Evolutionary conservation across 495 filamentous ascomycete species (phyloP).

Genomic region (Lasiosphaeria hispida): DNA sequence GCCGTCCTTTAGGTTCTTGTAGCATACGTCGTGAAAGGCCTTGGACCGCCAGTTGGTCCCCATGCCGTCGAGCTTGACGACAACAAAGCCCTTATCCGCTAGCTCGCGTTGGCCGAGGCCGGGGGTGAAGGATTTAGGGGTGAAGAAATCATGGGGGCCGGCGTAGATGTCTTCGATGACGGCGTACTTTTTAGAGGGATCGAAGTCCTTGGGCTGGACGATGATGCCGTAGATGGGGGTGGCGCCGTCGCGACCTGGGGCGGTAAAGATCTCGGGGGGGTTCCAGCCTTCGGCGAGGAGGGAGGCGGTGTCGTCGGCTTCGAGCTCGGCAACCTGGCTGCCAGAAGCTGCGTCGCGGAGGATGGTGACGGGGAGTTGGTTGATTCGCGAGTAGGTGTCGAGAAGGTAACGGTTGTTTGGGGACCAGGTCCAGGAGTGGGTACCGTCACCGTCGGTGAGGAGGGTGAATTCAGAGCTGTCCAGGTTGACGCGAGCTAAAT

Average conservation of each 20-base stretch:
- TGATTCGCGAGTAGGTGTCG: slow-evolving; percentile 24
- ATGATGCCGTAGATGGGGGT: slow-evolving; percentile 26
- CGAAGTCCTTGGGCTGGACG: slow-evolving; percentile 19
- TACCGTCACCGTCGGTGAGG: slow-evolving; percentile 23
- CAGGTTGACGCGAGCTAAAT: slow-evolving; percentile 23
- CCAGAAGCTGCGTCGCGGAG: slow-evolving; percentile 18
- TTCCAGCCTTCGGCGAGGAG: slow-evolving; percentile 7
- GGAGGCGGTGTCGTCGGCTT: slow-evolving; percentile 12
- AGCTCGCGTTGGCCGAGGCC: slow-evolving; percentile 13
- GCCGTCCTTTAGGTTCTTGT: slow-evolving; percentile 28
- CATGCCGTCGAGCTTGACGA: slow-evolving; percentile 28
- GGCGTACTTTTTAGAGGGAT: slow-evolving; percentile 23
- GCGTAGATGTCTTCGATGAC: slow-evolving; percentile 28
- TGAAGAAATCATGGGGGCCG: slow-evolving; percentile 20
- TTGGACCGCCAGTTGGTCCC: slow-evolving; percentile 28
- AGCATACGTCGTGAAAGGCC: slow-evolving; percentile 26
- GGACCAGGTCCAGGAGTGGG: slow-evolving; percentile 22
- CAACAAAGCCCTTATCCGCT: slow-evolving; percentile 24
- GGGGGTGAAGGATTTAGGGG: slow-evolving; percentile 16
- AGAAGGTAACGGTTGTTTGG: slow-evolving; percentile 17
- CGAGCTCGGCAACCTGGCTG: slow-evolving; percentile 14
- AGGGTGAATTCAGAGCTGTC: slow-evolving; percentile 24
- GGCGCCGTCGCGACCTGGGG: slow-evolving; percentile 21
- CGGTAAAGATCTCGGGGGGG: slow-evolving; percentile 19
- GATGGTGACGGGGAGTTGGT: slow-evolving; percentile 17